Evolutionary conservation across 208 protist genomes (phyloP).

Genomic region (Herpetomonas tarakana): DNA sequence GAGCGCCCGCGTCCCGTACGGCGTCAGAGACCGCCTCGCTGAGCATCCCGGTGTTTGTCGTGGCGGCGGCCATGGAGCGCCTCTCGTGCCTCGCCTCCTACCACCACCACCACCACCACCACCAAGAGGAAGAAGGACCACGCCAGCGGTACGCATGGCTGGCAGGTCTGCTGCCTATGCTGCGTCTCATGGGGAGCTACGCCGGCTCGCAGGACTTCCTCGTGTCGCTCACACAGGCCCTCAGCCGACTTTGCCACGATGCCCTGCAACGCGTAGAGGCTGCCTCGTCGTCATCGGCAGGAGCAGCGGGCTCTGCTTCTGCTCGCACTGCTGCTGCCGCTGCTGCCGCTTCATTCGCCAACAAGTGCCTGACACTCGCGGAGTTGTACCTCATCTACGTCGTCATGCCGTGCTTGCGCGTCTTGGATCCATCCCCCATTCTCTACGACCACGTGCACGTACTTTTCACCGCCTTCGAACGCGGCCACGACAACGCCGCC

Average conservation of each 20-base stretch:
- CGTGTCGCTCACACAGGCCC: slow-evolving; percentile 15
- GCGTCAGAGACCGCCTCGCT: slow-evolving; percentile 2
- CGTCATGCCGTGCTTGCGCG: slow-evolving; percentile 70
- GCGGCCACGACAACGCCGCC: not conserved
- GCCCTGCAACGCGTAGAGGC: not conserved
- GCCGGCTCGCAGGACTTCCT: slow-evolving; percentile 46
- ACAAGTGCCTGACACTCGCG: slow-evolving; percentile 22
- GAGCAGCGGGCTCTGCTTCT: not conserved
- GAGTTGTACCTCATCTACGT: slow-evolving; percentile 53
- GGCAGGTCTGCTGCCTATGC: slow-evolving; percentile 28
- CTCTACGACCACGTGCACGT: slow-evolving; percentile 60
- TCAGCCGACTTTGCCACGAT: slow-evolving; percentile 18
- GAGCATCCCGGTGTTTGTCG: not conserved
- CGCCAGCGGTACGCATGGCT: slow-evolving; percentile 17
- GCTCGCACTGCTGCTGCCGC: too few species aligned
- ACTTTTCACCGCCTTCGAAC: slow-evolving; percentile 16
- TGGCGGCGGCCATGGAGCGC: too few species aligned
- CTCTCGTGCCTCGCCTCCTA: too few species aligned
- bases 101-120: too few species aligned
- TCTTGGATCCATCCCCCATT: slow-evolving; percentile 53
- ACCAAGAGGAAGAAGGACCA: too few species aligned
- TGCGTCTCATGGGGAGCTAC: slow-evolving; percentile 31
- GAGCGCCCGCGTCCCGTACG: slow-evolving; percentile 17
- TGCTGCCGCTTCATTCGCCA: not conserved
- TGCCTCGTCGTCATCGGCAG: not conserved